Evolutionary conservation across 176 grass and related monocot genomes (phyloP).

Genomic region (Eleusine coracana): DNA sequence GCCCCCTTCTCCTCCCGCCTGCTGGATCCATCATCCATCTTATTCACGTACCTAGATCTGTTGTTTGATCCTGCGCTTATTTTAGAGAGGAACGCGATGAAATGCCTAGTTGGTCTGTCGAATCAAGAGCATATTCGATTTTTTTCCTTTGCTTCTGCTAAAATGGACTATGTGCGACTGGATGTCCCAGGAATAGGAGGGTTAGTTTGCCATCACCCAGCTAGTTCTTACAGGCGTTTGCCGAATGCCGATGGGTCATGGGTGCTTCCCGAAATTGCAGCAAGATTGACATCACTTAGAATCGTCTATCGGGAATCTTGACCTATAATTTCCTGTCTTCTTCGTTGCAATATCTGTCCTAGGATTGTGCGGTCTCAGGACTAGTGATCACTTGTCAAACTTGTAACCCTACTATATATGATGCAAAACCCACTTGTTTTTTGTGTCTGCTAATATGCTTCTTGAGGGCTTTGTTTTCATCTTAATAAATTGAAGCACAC

Average conservation of each 20-base stretch:
- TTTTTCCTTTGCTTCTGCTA: background rate
- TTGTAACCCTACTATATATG: too few relatives aligned
- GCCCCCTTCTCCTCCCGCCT: background rate
- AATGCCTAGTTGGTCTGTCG: background rate
- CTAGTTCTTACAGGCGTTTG: background rate
- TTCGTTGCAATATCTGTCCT: background rate
- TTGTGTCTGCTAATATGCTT: background rate
- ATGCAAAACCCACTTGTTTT: too few relatives aligned
- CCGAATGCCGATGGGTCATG: background rate
- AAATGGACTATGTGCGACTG: background rate
- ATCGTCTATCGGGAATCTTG: background rate
- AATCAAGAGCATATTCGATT: background rate
- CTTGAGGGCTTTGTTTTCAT: background rate
- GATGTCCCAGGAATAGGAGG: background rate
- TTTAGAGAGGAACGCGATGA: background rate
- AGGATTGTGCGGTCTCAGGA: background rate
- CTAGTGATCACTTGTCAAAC: background rate
- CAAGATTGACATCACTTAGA: background rate
- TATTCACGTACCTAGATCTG: background rate
- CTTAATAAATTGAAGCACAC: background rate
- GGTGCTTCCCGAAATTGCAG: background rate
- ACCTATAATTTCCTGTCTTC: background rate
- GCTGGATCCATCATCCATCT: background rate
- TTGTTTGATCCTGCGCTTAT: background rate
- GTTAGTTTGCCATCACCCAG: background rate